These are phyloP conservation scores for Pythium insidiosum DNA, from an alignment of 352 stramenopile species.

Conservation along the genomic window DNA sequence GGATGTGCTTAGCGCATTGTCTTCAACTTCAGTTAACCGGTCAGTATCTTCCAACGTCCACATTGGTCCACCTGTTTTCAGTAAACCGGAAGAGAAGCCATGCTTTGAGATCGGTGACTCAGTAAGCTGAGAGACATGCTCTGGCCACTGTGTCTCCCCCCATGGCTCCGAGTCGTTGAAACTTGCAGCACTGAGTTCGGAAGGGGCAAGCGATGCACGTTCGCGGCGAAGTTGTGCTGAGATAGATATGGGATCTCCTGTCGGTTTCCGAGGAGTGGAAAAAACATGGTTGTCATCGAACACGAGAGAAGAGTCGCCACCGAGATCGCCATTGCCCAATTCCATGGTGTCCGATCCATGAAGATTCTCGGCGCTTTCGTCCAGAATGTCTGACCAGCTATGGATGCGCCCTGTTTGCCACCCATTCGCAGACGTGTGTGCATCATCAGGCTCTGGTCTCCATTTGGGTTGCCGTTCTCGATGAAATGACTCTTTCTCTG, in stretches of 20 bases:
- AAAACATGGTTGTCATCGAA: slow-evolving; percentile 13
- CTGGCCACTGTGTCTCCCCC: slow-evolving; percentile 18
- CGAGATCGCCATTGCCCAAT: background rate
- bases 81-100: slow-evolving; percentile 3
- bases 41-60: too few species aligned
- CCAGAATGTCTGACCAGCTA: too few species aligned
- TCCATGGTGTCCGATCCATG: too few species aligned
- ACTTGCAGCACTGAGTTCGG: slow-evolving; percentile 66
- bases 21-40: too few species aligned
- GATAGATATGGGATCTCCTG: too few species aligned
- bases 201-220: slow-evolving; percentile 16
- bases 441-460: slow-evolving; percentile 5
- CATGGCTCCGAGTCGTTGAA: slow-evolving; percentile 77
- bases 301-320: background rate
- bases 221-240: background rate
- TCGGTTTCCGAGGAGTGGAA: background rate
- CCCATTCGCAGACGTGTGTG: too few species aligned
- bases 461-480: slow-evolving; percentile 26
- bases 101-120: slow-evolving; percentile 19
- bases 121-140: slow-evolving; percentile 33
- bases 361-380: too few species aligned
- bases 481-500: slow-evolving; percentile 50
- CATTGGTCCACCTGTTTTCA: too few species aligned
- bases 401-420: too few species aligned
- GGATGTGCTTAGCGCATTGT: too few species aligned